Conservation (phyloP, 352 stramenopile species). For the Pythium utonaiense region DNA sequence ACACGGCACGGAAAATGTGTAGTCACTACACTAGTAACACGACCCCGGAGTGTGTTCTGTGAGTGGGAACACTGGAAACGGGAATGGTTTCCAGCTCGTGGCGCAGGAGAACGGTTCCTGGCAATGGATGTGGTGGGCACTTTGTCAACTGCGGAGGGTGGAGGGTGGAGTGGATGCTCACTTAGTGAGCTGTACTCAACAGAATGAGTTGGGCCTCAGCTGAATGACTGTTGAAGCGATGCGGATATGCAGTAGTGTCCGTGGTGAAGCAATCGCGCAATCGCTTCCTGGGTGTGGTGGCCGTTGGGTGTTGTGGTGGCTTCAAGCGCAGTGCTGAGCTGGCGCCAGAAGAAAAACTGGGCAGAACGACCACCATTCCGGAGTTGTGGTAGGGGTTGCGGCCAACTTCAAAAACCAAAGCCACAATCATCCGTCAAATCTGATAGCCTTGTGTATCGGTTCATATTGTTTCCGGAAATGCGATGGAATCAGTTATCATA, state of each 20-base stretch:
- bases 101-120: too few relatives aligned
- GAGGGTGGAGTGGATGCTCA: too few relatives aligned
- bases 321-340: neutral
- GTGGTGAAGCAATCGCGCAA: constrained; percentile 11
- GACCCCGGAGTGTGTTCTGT: too few relatives aligned
- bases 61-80: neutral
- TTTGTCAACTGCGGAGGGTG: too few relatives aligned
- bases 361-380: constrained; percentile 17
- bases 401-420: constrained; percentile 17
- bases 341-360: constrained; percentile 17
- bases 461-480: too few relatives aligned
- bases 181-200: too few relatives aligned
- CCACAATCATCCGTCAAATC: neutral
- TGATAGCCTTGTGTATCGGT: neutral
- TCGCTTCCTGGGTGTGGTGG: neutral
- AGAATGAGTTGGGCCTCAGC: too few relatives aligned
- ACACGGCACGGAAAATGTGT: too few relatives aligned
- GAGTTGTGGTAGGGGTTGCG: neutral
- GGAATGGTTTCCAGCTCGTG: too few relatives aligned
- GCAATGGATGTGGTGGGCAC: too few relatives aligned
- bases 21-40: too few relatives aligned
- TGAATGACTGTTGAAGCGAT: neutral
- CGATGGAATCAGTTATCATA: too few relatives aligned
- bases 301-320: neutral
- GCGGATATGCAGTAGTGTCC: constrained; percentile 7